phyloP scores from a whole-genome alignment of 495 filamentous ascomycete genomes.

The Beverwykella pulmonaria region DNA sequence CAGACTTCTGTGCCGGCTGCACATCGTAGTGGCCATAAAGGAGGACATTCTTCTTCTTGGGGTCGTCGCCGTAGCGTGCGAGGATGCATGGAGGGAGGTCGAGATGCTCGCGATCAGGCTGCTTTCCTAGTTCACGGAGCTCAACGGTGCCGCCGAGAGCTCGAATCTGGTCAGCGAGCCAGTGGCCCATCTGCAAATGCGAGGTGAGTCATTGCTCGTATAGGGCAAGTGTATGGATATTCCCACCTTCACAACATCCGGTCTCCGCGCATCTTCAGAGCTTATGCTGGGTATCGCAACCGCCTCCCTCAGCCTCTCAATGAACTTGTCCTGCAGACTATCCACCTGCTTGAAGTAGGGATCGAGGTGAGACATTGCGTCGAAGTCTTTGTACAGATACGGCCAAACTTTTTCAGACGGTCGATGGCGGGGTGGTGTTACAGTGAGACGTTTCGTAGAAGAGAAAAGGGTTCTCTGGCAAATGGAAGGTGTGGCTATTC shows the following conservation, averaged over 20 bases:
- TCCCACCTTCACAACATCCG: conserved; percentile 76
- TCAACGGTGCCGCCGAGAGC: conserved; percentile 84
- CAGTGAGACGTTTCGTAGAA: background rate
- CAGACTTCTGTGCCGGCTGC: conserved; percentile 88
- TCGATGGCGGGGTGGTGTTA: background rate
- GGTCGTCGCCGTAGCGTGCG: conserved; percentile 86
- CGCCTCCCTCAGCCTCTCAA: conserved; percentile 85
- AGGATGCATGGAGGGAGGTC: conserved; percentile 91
- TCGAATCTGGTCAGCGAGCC: conserved; percentile 78
- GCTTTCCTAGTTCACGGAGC: conserved; percentile 79
- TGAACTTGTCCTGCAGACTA: conserved; percentile 75
- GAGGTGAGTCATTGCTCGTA: background rate
- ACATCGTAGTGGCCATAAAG: conserved; percentile 99
- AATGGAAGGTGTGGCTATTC: background rate
- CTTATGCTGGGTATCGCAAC: conserved; percentile 97
- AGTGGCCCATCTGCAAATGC: conserved; percentile 77
- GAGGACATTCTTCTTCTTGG: conserved; percentile 88
- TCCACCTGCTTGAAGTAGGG: conserved; percentile 65
- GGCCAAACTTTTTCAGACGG: conserved; percentile 37
- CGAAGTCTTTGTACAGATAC: conserved; percentile 44
- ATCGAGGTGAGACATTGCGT: conserved; percentile 48
- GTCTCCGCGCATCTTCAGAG: conserved; percentile 81
- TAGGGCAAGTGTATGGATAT: background rate
- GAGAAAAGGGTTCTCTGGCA: background rate
- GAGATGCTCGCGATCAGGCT: conserved; percentile 85